phyloP scores from a whole-genome alignment of 2,329 filamentous ascomycete species.

The Apiospora phragmitis region DNA sequence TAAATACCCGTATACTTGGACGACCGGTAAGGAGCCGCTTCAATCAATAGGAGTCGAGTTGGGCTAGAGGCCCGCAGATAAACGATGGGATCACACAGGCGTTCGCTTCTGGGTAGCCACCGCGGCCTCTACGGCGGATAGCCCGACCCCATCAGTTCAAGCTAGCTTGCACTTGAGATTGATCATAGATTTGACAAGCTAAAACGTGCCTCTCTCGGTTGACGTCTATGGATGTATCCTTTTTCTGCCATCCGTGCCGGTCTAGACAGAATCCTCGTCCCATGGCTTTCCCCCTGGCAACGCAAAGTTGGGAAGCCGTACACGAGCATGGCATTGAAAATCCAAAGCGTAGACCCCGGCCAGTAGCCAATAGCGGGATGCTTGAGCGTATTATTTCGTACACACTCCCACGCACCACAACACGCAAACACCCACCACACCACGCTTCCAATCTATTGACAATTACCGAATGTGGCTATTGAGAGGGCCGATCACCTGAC shows the following conservation, averaged over 20 bases:
- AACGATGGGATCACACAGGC: slow-evolving; percentile 1
- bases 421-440: neutral
- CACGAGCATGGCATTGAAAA: neutral
- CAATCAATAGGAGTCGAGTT: neutral
- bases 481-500: neutral
- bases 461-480: neutral
- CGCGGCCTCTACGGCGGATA: neutral
- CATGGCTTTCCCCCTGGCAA: neutral
- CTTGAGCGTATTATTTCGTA: neutral
- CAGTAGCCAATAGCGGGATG: neutral
- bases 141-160: neutral
- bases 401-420: neutral
- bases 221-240: neutral
- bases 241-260: neutral
- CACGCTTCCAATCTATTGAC: neutral
- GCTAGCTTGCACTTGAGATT: neutral
- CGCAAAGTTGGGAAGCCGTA: neutral
- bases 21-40: neutral
- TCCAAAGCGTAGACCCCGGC: neutral
- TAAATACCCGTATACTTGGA: neutral
- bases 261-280: neutral
- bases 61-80: neutral
- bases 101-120: neutral
- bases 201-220: neutral
- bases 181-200: neutral